Conservation (phyloP, 2,329 filamentous ascomycete genomes). For the Sporothrix euskadiensis region DNA sequence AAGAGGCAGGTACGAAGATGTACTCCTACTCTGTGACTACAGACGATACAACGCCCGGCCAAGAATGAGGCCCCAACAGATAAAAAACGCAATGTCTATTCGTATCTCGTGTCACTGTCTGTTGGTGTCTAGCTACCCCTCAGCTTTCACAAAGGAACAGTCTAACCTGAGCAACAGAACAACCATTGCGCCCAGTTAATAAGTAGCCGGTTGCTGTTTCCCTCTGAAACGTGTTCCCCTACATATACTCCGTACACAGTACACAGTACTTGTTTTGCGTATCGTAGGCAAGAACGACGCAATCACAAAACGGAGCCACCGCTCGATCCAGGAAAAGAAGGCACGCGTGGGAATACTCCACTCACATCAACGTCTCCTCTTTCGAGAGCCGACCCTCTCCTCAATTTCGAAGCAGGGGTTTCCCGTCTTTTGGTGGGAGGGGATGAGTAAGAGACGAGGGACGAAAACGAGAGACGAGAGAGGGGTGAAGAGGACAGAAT, state of each 20-base stretch:
- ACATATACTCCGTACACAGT: not conserved
- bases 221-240: not conserved
- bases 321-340: not conserved
- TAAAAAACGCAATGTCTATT: not conserved
- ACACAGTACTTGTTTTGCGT: not conserved
- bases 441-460: not conserved
- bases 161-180: not conserved
- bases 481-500: too few relatives aligned
- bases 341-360: not conserved
- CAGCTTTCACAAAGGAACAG: not conserved
- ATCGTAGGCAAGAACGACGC: not conserved
- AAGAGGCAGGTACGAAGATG: conserved; percentile 15
- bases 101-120: conserved; percentile 2
- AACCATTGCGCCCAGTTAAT: not conserved
- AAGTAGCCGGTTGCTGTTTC: not conserved
- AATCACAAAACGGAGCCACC: conserved; percentile 6
- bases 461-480: too few relatives aligned
- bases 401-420: conserved; percentile 15
- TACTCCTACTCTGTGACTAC: not conserved
- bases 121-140: not conserved
- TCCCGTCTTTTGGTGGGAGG: conserved; percentile 14
- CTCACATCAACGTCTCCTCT: not conserved
- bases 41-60: not conserved
- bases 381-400: too few relatives aligned
- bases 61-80: not conserved